Percentiles rank a stretch among this genome's conserved stretches.
These are phyloP conservation scores for Porogramme epimiltina DNA, from an alignment of 1,284 basidiomycete genomes.

Conservation along the genomic window DNA sequence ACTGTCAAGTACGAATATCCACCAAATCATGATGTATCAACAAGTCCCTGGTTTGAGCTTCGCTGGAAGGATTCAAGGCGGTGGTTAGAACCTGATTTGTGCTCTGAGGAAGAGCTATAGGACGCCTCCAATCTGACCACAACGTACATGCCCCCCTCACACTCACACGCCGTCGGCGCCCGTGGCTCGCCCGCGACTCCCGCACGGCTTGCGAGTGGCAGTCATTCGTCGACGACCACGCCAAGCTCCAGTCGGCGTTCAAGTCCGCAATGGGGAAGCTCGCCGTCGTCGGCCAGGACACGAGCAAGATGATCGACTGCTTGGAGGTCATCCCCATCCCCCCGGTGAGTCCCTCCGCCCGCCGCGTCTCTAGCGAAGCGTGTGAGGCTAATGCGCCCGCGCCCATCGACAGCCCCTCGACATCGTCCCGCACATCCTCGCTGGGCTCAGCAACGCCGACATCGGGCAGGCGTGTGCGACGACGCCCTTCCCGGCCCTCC, in stretches of 20 bases:
- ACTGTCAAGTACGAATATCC: no score
- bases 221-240: constrained; percentile 29
- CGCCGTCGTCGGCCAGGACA: constrained; percentile 30
- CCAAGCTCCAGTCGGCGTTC: constrained; percentile 31
- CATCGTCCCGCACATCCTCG: constrained; percentile 12
- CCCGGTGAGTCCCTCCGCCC: background rate
- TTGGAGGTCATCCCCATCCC: constrained; percentile 24
- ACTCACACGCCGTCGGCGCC: background rate
- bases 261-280: constrained; percentile 33
- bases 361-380: no score
- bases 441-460: constrained; percentile 16
- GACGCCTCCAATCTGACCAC: constrained; percentile 34
- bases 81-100: no score
- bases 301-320: constrained; percentile 23
- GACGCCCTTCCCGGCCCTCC: constrained; percentile 19
- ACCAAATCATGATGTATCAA: no score
- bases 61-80: no score
- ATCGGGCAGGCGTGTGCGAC: constrained; percentile 20
- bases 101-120: no score
- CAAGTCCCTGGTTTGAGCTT: no score
- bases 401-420: background rate
- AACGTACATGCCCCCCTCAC: constrained; percentile 8
- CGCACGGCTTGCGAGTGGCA: constrained; percentile 29
- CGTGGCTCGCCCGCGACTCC: constrained; percentile 26
- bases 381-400: no score